A percentile compares a stretch with the other conserved stretches of the same genome.
phyloP scores from a whole-genome alignment of 331 rosid genomes.

The Quercus phellos region DNA sequence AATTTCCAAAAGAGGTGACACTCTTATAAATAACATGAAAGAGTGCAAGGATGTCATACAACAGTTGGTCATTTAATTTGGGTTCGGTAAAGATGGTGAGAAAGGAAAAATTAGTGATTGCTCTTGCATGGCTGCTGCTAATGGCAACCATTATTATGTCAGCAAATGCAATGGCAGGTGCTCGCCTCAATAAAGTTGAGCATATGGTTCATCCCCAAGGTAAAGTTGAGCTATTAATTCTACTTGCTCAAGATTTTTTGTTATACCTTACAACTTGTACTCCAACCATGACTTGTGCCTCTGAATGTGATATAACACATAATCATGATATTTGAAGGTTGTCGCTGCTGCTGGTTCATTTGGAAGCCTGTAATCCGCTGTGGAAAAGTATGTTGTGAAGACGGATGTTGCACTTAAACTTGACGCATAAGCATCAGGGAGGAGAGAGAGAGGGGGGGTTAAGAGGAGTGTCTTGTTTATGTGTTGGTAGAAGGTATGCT shows the following conservation, averaged over 20 bases:
- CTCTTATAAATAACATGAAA: not conserved
- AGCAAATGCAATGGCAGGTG: not conserved
- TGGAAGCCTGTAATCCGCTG: constrained; percentile 28
- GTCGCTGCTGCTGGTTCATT: constrained; percentile 38
- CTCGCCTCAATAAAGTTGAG: not conserved
- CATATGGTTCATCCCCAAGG: constrained; percentile 33
- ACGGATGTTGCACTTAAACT: constrained; percentile 25
- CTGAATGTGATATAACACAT: not conserved
- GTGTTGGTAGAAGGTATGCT: not conserved
- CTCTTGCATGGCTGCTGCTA: not conserved
- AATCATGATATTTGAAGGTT: constrained; percentile 19
- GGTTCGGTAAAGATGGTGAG: not conserved
- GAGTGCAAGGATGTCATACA: not conserved
- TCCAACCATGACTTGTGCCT: not conserved
- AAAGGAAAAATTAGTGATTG: not conserved
- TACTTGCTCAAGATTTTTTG: not conserved
- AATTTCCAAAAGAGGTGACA: not conserved
- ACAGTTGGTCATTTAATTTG: not conserved
- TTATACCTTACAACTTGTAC: not conserved
- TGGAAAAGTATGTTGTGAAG: constrained; percentile 31
- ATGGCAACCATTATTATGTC: not conserved
- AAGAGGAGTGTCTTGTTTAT: too few relatives aligned
- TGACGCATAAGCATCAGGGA: not conserved
- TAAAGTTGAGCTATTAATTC: not conserved
- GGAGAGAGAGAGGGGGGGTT: too few relatives aligned